A percentile compares a stretch with the other conserved stretches of the same genome.
These are phyloP conservation scores for Scheffersomyces ergatensis DNA, from an alignment of 805 yeast genomes.

Conservation along the genomic window DNA sequence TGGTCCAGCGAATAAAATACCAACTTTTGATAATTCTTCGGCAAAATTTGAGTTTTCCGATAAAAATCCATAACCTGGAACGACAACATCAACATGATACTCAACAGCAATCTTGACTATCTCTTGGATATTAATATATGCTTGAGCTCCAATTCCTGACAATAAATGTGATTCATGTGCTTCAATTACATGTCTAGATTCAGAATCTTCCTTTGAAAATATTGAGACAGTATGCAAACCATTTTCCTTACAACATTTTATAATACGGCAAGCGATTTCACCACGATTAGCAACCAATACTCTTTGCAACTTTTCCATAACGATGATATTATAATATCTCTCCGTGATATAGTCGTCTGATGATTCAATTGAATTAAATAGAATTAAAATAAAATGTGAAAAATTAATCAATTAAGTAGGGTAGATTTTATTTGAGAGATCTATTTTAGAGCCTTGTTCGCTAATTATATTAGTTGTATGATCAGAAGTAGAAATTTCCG, in stretches of 20 bases:
- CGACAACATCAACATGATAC: conserved; percentile 88
- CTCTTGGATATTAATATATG: conserved; percentile 83
- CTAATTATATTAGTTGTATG: too few relatives aligned
- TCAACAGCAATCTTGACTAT: conserved; percentile 81
- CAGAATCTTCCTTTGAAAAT: conserved; percentile 86
- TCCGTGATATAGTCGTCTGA: too few relatives aligned
- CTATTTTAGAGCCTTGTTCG: too few relatives aligned
- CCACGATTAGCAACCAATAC: conserved; percentile 98
- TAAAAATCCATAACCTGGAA: conserved; percentile 96
- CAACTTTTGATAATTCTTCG: conserved; percentile 78
- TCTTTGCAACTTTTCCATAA: conserved; percentile 62
- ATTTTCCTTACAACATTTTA: conserved; percentile 78
- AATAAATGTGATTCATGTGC: conserved; percentile 84
- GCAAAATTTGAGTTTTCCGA: conserved; percentile 98
- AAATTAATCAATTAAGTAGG: too few relatives aligned
- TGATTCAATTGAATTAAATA: too few relatives aligned
- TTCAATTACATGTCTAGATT: conserved; percentile 77
- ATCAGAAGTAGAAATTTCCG: too few relatives aligned
- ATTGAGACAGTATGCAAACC: conserved; percentile 81
- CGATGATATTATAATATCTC: conserved; percentile 14
- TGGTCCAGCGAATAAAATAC: conserved; percentile 94
- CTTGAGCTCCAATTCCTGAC: conserved; percentile 84
- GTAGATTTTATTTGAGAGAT: too few relatives aligned
- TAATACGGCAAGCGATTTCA: conserved; percentile 94
- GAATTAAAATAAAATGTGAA: too few relatives aligned